Evolutionary conservation across 2,329 filamentous ascomycete genomes (phyloP).

Genomic region (Aureobasidium sp.): DNA sequence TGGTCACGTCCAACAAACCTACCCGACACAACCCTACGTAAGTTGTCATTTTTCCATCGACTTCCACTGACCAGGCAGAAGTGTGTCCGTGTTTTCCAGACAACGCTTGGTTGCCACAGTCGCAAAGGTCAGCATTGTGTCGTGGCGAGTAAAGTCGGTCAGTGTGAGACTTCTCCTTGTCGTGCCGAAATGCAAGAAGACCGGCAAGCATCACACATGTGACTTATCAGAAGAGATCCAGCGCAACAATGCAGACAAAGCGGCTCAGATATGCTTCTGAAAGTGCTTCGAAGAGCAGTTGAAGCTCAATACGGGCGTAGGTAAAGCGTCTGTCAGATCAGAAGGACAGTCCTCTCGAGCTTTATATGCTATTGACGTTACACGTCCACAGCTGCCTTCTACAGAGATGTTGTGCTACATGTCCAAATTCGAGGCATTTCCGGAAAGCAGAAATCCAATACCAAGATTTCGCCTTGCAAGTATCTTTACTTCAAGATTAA

Average conservation of each 20-base stretch:
- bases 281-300: background rate
- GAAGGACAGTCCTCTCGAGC: background rate
- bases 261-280: background rate
- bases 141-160: background rate
- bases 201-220: background rate
- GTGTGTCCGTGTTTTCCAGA: background rate
- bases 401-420: background rate
- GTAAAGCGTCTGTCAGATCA: conserved; percentile 9
- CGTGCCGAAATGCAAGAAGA: background rate
- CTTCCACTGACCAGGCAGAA: background rate
- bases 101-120: background rate
- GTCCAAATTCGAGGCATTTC: background rate
- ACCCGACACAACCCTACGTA: background rate
- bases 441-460: background rate
- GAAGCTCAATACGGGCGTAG: conserved; percentile 1
- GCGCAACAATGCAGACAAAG: conserved; percentile 3
- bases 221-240: background rate
- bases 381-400: background rate
- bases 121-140: background rate
- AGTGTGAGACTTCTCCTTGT: background rate
- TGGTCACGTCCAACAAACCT: background rate
- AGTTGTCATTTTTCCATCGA: background rate
- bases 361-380: conserved; percentile 7
- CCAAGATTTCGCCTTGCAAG: background rate
- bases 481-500: background rate